A percentile compares a stretch with the other conserved stretches of the same genome.
phyloP scores from a whole-genome alignment of 2,329 filamentous ascomycete genomes.

The Microsporum canis region DNA sequence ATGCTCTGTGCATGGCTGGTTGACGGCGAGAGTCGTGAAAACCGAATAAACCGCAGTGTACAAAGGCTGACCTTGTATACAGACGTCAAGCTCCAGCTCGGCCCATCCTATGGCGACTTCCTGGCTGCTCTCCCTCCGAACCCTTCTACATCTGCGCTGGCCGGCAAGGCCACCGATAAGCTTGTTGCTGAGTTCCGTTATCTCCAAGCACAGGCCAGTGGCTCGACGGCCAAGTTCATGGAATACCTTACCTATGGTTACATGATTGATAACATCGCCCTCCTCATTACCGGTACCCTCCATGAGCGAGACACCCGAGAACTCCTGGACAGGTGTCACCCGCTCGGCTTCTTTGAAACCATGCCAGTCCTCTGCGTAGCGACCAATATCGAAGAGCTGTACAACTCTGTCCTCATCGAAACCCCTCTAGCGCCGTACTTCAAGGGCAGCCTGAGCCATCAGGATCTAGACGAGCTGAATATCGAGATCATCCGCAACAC shows the following conservation, averaged over 20 bases:
- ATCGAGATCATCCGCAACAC: conserved; percentile 99
- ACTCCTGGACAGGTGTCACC: conserved; percentile 88
- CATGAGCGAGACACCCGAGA: conserved; percentile 96
- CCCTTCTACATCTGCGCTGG: conserved; percentile 88
- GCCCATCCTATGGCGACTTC: conserved; percentile 93
- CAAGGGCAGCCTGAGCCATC: conserved; percentile 90
- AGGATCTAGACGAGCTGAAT: conserved; percentile 95
- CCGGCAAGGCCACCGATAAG: conserved; percentile 93
- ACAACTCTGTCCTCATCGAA: conserved; percentile 95
- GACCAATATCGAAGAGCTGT: conserved; percentile 96
- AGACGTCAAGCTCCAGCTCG: conserved; percentile 98
- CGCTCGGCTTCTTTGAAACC: conserved; percentile 96
- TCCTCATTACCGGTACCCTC: conserved; percentile 92
- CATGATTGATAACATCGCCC: conserved; percentile 99
- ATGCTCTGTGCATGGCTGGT: background rate
- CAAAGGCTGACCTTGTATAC: conserved; percentile 11
- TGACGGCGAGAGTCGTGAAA: background rate
- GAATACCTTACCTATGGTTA: conserved; percentile 98
- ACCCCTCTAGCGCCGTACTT: conserved; percentile 94
- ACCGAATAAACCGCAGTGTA: background rate
- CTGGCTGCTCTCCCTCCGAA: conserved; percentile 88
- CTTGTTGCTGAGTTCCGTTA: conserved; percentile 96
- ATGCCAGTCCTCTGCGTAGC: conserved; percentile 97
- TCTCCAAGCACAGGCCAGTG: conserved; percentile 83
- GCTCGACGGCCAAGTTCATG: conserved; percentile 87